Evolutionary conservation across 352 stramenopile genomes (phyloP), one percentile per base, ranked within the genome.

Genomic region (Blastocystis hominis): DNA sequence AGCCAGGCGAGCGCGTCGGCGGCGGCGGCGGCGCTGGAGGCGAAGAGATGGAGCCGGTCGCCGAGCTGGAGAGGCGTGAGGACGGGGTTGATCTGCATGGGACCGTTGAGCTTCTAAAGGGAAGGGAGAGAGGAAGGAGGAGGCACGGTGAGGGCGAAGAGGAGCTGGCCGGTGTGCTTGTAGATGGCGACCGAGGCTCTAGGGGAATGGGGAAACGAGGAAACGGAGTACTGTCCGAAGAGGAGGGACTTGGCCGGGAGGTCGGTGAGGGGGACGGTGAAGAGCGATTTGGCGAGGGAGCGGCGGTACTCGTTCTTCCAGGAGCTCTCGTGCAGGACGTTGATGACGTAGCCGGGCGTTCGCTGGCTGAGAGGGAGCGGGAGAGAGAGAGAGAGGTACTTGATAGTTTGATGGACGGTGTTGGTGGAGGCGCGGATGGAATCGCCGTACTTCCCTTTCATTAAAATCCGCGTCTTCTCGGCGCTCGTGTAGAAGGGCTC

Each of bases 391-490:
- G 17, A 20, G 34, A 15, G 3, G 36, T 40, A 80, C 70, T 80
- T 80, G 30, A 80, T 80, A 15, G 70, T 80, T 46, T 62, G 46
- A 62, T 80, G 63, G 17, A 80, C 70, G 4, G 68, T 54, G 46
- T 24, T 80, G 15, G 70, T 46, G 24, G 44, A 10, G n/a, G 40
- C 9, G 6, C 36, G 30, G 5, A 80, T 47, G 7, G 70, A 61
- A 30, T 80, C 70, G 17, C 70, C 70, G 34, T 80, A 80, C 70
- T 80, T 80, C 54, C 70, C 70, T 47, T 80, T 80, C 70, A 80
- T 64, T 6, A 80, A 13, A 6, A 62, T 9, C 17, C 50, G 70
- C 10, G 70, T 80, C 10, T 64, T 62, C 44, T 80, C 70, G 6
- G 70, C 55, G 17, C 55, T 80, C 34, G 70, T 80, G 30, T 80